Conservation (phyloP, 2,329 filamentous ascomycete species). For the Chaetomium strumarium region DNA sequence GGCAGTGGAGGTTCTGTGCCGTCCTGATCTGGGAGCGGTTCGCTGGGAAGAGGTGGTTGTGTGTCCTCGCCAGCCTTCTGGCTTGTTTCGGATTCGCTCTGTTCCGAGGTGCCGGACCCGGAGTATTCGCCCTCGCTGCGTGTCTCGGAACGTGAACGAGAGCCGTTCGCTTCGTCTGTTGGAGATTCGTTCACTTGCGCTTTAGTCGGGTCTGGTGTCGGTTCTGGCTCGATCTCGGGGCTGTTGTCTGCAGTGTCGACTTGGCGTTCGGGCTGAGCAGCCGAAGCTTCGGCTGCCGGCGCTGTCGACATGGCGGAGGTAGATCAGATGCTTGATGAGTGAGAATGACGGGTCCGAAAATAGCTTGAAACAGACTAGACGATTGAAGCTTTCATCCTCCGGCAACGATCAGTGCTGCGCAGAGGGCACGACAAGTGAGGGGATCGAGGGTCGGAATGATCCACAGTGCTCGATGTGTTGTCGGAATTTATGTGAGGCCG, state of each 20-base stretch:
- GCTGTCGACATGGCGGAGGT: constrained; percentile 9
- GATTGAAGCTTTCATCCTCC: background rate
- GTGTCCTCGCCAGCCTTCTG: background rate
- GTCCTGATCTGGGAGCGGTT: constrained; percentile 8
- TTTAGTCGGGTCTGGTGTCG: background rate
- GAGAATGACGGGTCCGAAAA: background rate
- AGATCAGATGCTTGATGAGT: background rate
- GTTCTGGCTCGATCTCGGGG: background rate
- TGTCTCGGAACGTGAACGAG: constrained; percentile 1
- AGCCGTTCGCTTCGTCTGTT: background rate
- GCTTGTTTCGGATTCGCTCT: background rate
- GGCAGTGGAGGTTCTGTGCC: constrained; percentile 19
- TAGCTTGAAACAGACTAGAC: background rate
- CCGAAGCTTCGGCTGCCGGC: background rate
- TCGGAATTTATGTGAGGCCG: background rate
- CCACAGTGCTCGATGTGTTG: background rate
- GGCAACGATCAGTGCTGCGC: background rate
- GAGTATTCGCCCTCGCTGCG: constrained; percentile 15
- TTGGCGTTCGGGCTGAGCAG: background rate
- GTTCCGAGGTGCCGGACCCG: constrained; percentile 1
- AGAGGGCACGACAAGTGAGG: background rate
- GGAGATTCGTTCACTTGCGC: background rate
- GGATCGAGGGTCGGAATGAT: background rate
- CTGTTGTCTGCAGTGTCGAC: background rate
- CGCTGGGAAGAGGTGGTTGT: constrained; percentile 10